Percentiles rank a stretch among this genome's conserved stretches.
phyloP scores from a whole-genome alignment of 73 alveolate genomes.

The Stentor coeruleus region DNA sequence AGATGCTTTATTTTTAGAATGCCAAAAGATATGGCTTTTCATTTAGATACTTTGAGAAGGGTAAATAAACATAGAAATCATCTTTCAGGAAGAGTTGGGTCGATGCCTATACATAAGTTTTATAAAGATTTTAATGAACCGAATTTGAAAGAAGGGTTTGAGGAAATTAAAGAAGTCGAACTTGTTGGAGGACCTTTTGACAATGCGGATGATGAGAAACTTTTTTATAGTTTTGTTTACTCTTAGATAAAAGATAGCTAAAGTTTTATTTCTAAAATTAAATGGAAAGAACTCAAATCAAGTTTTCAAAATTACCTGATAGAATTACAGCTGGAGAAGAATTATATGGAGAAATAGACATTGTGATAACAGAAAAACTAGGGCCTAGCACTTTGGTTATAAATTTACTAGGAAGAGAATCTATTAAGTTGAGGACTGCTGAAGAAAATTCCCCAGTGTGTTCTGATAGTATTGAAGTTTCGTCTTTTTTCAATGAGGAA shows the following conservation, averaged over 20 bases:
- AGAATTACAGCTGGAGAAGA: too few species aligned
- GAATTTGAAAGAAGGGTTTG: conserved; percentile 73
- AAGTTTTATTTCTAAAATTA: too few species aligned
- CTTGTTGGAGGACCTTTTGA: conserved; percentile 96
- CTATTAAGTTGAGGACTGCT: too few species aligned
- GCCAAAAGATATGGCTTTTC: conserved; percentile 84
- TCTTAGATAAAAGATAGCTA: conserved; percentile 17
- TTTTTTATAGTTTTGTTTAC: conserved; percentile 62
- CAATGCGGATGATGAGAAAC: conserved; percentile 82
- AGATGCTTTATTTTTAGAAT: conserved; percentile 81
- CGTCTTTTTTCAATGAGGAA: too few species aligned
- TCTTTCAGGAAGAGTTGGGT: conserved; percentile 77
- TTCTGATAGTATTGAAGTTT: too few species aligned
- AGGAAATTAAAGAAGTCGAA: conserved; percentile 69
- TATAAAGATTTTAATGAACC: conserved; percentile 85
- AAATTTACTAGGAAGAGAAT: too few species aligned
- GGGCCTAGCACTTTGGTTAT: too few species aligned
- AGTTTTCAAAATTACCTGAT: too few species aligned
- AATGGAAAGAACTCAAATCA: too few species aligned
- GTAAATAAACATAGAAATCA: conserved; percentile 82
- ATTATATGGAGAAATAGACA: too few species aligned
- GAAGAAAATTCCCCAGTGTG: too few species aligned
- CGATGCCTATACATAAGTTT: conserved; percentile 86
- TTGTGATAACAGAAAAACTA: too few species aligned
- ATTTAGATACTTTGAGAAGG: conserved; percentile 79